Conservation (phyloP, 441 rosid genomes). For the Dalechampia spathulata region DNA sequence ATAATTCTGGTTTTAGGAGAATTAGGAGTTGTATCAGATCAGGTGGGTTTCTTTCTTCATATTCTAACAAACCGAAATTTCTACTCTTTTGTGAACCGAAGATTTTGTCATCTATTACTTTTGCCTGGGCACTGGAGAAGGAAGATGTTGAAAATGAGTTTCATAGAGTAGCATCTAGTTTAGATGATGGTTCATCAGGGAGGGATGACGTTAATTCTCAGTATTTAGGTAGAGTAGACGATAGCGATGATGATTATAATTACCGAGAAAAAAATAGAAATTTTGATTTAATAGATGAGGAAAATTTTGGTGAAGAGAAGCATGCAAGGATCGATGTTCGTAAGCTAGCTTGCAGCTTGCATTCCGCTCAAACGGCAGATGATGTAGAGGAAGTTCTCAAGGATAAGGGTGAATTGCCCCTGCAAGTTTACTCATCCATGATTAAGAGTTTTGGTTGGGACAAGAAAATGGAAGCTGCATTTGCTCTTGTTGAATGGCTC, state of each 20-base stretch:
- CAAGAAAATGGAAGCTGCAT: slow-evolving; percentile 46
- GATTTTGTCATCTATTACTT: slow-evolving; percentile 27
- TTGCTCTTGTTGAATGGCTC: slow-evolving; percentile 80
- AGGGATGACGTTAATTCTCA: slow-evolving; percentile 15
- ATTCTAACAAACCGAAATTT: slow-evolving; percentile 21
- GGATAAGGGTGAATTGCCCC: slow-evolving; percentile 58
- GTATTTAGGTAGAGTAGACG: slow-evolving; percentile 17
- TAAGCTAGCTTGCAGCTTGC: slow-evolving; percentile 44
- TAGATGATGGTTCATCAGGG: slow-evolving; percentile 17
- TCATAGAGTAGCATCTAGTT: slow-evolving; percentile 23
- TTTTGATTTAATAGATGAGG: slow-evolving; percentile 8
- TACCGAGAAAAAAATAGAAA: slow-evolving; percentile 12
- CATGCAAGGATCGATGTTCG: slow-evolving; percentile 48
- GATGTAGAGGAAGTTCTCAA: slow-evolving; percentile 65
- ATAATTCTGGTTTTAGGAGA: slow-evolving; percentile 19
- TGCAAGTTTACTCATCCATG: slow-evolving; percentile 54
- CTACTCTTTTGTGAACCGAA: slow-evolving; percentile 29
- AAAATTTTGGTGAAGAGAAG: slow-evolving; percentile 17
- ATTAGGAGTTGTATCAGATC: slow-evolving; percentile 21
- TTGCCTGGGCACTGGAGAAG: slow-evolving; percentile 53
- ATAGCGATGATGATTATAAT: slow-evolving; percentile 13
- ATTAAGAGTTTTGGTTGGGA: slow-evolving; percentile 69
- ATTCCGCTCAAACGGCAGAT: slow-evolving; percentile 52
- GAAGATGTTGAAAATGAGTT: slow-evolving; percentile 37
- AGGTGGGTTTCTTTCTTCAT: slow-evolving; percentile 20